These are phyloP conservation scores for Amanita muscaria DNA, from an alignment of 768 basidiomycete genomes.

Conservation along the genomic window DNA sequence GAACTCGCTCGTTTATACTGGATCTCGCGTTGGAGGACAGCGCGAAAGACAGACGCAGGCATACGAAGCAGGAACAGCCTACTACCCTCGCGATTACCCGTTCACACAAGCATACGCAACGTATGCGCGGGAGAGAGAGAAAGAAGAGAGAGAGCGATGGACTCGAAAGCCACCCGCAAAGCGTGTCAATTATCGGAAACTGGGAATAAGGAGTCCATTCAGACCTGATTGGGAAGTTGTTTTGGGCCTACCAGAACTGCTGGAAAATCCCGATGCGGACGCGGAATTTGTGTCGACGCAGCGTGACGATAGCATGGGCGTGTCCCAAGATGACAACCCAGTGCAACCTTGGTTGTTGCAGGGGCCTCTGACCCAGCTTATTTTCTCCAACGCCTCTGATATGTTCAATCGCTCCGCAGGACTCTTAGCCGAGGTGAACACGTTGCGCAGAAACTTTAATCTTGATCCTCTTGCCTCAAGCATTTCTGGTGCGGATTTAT, in stretches of 20 bases:
- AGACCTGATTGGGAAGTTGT: conserved; percentile 64
- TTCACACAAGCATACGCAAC: conserved; percentile 42
- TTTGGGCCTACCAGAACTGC: conserved; percentile 35
- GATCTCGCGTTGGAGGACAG: conserved; percentile 79
- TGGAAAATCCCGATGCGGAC: conserved; percentile 15
- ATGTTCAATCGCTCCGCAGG: conserved; percentile 32
- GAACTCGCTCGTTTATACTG: conserved; percentile 71
- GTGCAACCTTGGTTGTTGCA: conserved; percentile 62
- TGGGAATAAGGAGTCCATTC: conserved; percentile 69
- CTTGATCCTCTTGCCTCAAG: conserved; percentile 28
- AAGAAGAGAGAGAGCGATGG: conserved; percentile 56
- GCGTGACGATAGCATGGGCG: conserved; percentile 32
- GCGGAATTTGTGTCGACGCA: conserved; percentile 49
- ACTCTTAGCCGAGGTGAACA: conserved; percentile 49
- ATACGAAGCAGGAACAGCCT: conserved; percentile 67
- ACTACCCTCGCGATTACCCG: conserved; percentile 82
- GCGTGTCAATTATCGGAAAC: conserved; percentile 56
- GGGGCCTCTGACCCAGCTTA: conserved; percentile 37
- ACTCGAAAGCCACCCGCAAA: conserved; percentile 83
- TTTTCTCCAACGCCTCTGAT: conserved; percentile 34
- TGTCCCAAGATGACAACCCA: conserved; percentile 9
- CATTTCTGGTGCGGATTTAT: conserved; percentile 34
- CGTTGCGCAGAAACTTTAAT: conserved; percentile 46
- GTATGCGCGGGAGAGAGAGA: conserved; percentile 40
- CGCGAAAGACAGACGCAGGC: conserved; percentile 73